These are phyloP conservation scores for Begonia loranthoides DNA, from an alignment of 306 rosid species.

Conservation along the genomic window DNA sequence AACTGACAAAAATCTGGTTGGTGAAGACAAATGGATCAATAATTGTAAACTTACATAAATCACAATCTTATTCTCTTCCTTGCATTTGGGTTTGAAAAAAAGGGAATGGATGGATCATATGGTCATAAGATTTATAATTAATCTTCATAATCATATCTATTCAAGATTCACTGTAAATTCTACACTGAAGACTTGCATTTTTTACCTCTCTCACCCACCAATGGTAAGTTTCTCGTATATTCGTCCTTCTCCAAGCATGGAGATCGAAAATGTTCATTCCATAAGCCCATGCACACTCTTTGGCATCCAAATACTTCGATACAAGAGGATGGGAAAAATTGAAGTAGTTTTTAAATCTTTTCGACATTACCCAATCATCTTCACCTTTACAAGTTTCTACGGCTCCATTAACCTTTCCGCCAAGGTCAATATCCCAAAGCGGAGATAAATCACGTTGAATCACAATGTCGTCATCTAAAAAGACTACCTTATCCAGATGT, in stretches of 20 bases:
- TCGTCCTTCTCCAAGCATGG: conserved; percentile 64
- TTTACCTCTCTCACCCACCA: conserved; percentile 87
- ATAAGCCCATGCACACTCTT: conserved; percentile 98
- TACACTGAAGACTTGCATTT: no score
- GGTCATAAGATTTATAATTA: no score
- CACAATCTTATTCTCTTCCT: no score
- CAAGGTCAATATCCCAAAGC: conserved; percentile 81
- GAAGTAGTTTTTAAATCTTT: conserved; percentile 77
- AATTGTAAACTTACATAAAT: no score
- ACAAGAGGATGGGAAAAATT: conserved; percentile 86
- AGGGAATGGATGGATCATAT: no score
- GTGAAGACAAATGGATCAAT: no score
- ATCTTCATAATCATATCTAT: no score
- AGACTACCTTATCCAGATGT: conserved; percentile 79
- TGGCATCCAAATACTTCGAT: conserved; percentile 54
- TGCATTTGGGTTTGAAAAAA: no score
- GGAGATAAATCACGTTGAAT: conserved; percentile 78
- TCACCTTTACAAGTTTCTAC: conserved; percentile 98
- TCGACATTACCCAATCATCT: conserved; percentile 93
- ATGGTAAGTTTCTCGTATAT: conserved; percentile 73
- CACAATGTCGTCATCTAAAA: conserved; percentile 86
- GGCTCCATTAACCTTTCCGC: conserved; percentile 89
- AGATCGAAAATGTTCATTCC: conserved; percentile 95
- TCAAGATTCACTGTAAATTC: no score
- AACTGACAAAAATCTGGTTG: no score